Percentiles rank a stretch among this genome's conserved stretches.
phyloP scores from a whole-genome alignment of 1,284 basidiomycete genomes.

The Coniferiporia sulphurascens region DNA sequence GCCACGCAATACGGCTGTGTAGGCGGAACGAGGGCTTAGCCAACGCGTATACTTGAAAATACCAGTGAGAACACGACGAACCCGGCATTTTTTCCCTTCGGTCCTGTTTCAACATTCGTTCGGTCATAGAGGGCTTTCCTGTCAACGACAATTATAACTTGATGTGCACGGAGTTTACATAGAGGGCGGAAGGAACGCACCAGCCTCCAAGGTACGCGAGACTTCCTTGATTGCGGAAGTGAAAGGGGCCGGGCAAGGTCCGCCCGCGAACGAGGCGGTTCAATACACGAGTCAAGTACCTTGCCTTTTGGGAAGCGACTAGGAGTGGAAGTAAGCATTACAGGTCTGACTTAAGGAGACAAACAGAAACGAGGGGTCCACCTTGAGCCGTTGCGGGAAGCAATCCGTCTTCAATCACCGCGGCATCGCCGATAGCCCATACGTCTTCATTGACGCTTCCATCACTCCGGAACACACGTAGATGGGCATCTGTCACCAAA shows the following conservation, averaged over 20 bases:
- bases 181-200: slow-evolving; percentile 31
- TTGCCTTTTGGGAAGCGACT: slow-evolving; percentile 82
- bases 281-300: slow-evolving; percentile 65
- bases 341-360: background rate
- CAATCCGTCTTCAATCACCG: slow-evolving; percentile 51
- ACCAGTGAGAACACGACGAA: slow-evolving; percentile 19
- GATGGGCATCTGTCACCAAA: slow-evolving; percentile 56
- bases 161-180: slow-evolving; percentile 2
- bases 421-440: slow-evolving; percentile 81
- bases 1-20: slow-evolving; percentile 54
- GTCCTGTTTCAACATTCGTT: slow-evolving; percentile 44
- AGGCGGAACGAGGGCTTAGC: slow-evolving; percentile 19
- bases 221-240: slow-evolving; percentile 68
- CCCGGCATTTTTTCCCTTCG: slow-evolving; percentile 63
- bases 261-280: slow-evolving; percentile 52
- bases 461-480: slow-evolving; percentile 52
- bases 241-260: slow-evolving; percentile 45
- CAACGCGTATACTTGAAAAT: background rate
- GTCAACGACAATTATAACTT: slow-evolving; percentile 2
- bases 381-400: slow-evolving; percentile 87
- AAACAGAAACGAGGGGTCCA: slow-evolving; percentile 25
- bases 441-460: slow-evolving; percentile 65
- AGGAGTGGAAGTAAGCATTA: slow-evolving; percentile 10
- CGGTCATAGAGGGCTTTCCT: slow-evolving; percentile 78
- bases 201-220: slow-evolving; percentile 80